A percentile compares a stretch with the other conserved stretches of the same genome.
Conservation (phyloP, 352 stramenopile genomes). For the Globisporangium heterothallicum region DNA sequence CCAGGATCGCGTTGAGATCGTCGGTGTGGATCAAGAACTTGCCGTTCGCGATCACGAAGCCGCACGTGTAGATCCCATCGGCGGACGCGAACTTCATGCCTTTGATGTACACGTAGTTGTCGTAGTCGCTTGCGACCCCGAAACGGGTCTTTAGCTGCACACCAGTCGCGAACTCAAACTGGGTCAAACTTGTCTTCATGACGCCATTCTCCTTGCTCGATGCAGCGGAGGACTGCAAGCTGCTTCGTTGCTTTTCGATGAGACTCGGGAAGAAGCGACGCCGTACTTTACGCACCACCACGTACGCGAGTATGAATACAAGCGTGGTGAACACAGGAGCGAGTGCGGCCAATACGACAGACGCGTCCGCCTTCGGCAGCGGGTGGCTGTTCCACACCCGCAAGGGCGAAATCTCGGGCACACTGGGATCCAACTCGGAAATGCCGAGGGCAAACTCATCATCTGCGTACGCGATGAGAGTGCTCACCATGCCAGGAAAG, state of each 20-base stretch:
- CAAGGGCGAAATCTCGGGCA: constrained; percentile 25
- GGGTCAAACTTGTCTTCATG: neutral
- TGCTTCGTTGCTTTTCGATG: neutral
- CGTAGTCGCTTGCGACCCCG: constrained; percentile 10
- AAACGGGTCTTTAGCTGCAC: constrained; percentile 5
- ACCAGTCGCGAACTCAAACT: constrained; percentile 11
- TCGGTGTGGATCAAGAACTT: constrained; percentile 13
- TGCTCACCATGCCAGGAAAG: neutral
- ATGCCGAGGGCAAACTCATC: constrained; percentile 4
- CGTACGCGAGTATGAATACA: constrained; percentile 1
- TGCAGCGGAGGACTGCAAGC: too few relatives aligned
- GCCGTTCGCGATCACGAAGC: constrained; percentile 14
- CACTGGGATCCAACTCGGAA: neutral
- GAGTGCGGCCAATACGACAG: neutral
- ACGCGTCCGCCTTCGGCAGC: neutral
- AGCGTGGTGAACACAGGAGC: constrained; percentile 4
- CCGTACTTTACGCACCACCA: neutral
- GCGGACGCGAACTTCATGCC: constrained; percentile 18
- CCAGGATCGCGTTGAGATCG: constrained; percentile 5
- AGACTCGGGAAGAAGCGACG: neutral
- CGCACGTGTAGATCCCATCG: constrained; percentile 16
- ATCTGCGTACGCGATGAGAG: neutral
- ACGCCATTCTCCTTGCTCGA: neutral
- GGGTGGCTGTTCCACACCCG: neutral
- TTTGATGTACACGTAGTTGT: constrained; percentile 12